Evolutionary conservation across 164 flowering plant species (phyloP).

Genomic region (Vitis vinifera): ASM3070453v1 NC_081820.1:27273501-27274000

Average conservation of each 20-base stretch:
- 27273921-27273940: background rate
- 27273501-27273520: conserved; percentile 67
- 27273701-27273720: conserved; percentile 63
- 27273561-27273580: conserved; percentile 82
- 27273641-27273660: conserved; percentile 91
- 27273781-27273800: conserved; percentile 69
- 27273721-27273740: conserved; percentile 50
- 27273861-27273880: conserved; percentile 63
- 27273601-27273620: conserved; percentile 49
- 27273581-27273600: conserved; percentile 69
- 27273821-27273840: conserved; percentile 67
- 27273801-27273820: conserved; percentile 74
- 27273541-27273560: conserved; percentile 43
- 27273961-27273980: conserved; percentile 5
- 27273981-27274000: conserved; percentile 42
- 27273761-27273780: conserved; percentile 78
- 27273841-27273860: conserved; percentile 65
- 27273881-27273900: conserved; percentile 49
- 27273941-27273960: background rate
- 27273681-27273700: conserved; percentile 43
- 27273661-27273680: conserved; percentile 47
- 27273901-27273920: conserved; percentile 30
- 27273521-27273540: conserved; percentile 57
- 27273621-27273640: conserved; percentile 65
- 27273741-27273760: conserved; percentile 70